Evolutionary conservation across 2,329 filamentous ascomycete species (phyloP), one percentile per base, ranked within the genome.

Genomic region (Colletotrichum sp.): DNA sequence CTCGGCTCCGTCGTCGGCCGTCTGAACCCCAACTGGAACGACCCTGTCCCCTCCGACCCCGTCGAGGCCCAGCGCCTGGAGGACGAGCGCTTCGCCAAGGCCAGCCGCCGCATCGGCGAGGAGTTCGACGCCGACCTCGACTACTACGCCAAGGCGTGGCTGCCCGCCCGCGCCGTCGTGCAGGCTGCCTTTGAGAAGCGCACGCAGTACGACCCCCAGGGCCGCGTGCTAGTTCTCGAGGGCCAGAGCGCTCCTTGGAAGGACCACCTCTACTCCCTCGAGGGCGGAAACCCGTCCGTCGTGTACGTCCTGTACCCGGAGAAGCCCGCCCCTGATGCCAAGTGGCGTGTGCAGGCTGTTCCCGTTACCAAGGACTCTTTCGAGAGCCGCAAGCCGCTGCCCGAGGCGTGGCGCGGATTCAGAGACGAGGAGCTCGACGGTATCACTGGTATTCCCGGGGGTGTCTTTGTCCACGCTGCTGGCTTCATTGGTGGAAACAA

Each of bases 401-500:
- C 96, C 6, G 95, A 98, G 86, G 90, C 93, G 21, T 99, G 97
- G 97, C 93, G 96, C 81, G 97, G 97, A 9, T 93, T 98, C 79
- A 91, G 97, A 55, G 97, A 99, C 82, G 93, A 94, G 80, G 93
- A 96, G 85, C 89, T 99, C 69, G 95, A 96, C 84, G 90, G 91
- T 79, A 89, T 96, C 18, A 87, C 90, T 28, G 92, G 93, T 44
- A 88, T 95, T 32, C 87, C 88, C 7, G 95, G 96, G 8, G 93
- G 95, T 78, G 93, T 99, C 32, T 99, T 99, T 84, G 94, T 98
- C 34, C 97, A 99, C 84, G 96, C 96, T 5, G 94, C 94, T 69
- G 97, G 97, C 32, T 99, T 99, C 87, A 99, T 99, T 82, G 97
- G 97, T 21, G 97, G 97, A 4, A 98, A 98, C 86, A 94, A 95